Base-by-base conservation (phyloP, 352 stramenopile genomes). In the Phytophthora megakarya region DNA sequence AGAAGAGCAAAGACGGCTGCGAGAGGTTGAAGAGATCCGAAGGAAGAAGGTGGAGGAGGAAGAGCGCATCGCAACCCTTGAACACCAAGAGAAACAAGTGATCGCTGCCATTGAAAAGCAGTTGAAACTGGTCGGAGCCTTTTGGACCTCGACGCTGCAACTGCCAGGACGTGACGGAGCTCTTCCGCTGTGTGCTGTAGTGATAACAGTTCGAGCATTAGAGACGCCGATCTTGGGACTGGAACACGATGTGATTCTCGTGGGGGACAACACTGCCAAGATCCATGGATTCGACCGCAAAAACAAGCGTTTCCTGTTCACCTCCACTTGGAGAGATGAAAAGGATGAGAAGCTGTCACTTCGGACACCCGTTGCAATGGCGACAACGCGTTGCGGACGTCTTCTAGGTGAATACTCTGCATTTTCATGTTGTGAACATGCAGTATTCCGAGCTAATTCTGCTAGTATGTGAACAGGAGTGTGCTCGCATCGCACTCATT, bases 101-200 rank as follows among this genome's bases (percentile, higher is more conserved):
- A 67, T 86, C 3, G 25, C 51, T 5, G 39, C 19, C 8, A 79
- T 90, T 13, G 81, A 91, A 55, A 63, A 72, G 48, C 70, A 75
- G 33, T 42, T 90, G 16, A 61, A 60, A 23, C 76, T 81, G 0
- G 60, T 90, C 1, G 81, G 78, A 0, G 72, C 84, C 0, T 86
- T 86, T 38, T 90, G 74, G 37, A 75, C 61, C 0, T 66, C 58
- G 1, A 78, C 84, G 11, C 59, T 89, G 12, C 15, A 33, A 12
- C 18, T 85, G 2, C 33, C 52, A n/a, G 18, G 23, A 12, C 32
- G 18, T 43, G 23, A 30, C 9, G 32, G 53, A 37, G 38, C 62
- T 25, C 38, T 75, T 22, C 74, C 68, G 21, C 47, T 69, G 5
- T 73, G 56, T 52, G 53, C 65, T 16, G 64, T 57, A n/a, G 61